phyloP scores from a whole-genome alignment of 257 asterid genomes.

The Gentiana straminea region DNA sequence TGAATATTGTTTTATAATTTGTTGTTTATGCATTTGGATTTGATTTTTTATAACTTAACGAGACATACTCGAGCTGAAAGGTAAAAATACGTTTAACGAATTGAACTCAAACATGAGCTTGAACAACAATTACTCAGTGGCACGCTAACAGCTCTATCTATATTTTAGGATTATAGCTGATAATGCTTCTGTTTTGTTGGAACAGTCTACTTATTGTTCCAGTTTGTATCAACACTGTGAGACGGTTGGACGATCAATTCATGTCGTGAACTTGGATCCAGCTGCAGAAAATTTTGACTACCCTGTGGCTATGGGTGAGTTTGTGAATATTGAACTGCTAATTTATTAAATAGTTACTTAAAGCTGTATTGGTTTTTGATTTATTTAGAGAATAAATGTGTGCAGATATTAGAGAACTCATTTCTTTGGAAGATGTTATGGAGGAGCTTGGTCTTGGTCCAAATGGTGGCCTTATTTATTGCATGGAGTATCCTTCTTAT shows the following conservation, averaged over 20 bases:
- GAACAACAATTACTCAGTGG: too few species aligned
- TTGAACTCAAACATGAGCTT: too few species aligned
- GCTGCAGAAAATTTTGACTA: constrained; percentile 94
- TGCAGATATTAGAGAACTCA: constrained; percentile 80
- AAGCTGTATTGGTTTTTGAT: constrained; percentile 1
- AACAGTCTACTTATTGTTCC: constrained; percentile 92
- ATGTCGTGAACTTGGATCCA: constrained; percentile 87
- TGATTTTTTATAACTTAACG: neutral
- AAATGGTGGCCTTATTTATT: constrained; percentile 91
- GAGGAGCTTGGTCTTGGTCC: constrained; percentile 92
- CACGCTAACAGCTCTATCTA: too few species aligned
- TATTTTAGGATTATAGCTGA: neutral
- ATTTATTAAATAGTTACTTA: too few species aligned
- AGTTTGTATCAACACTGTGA: constrained; percentile 76
- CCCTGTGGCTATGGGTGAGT: constrained; percentile 92
- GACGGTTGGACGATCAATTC: constrained; percentile 62
- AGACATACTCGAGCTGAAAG: too few species aligned
- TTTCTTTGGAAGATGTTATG: constrained; percentile 91
- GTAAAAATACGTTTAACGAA: too few species aligned
- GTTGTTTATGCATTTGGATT: neutral
- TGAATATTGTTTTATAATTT: too few species aligned
- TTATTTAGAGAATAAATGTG: constrained; percentile 7
- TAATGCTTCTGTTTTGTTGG: constrained; percentile 5
- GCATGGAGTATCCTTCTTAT: constrained; percentile 96
- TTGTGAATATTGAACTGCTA: too few species aligned